Evolutionary conservation across 164 flowering plant genomes (phyloP).

Genomic region (Brasenia schreberi): DNA sequence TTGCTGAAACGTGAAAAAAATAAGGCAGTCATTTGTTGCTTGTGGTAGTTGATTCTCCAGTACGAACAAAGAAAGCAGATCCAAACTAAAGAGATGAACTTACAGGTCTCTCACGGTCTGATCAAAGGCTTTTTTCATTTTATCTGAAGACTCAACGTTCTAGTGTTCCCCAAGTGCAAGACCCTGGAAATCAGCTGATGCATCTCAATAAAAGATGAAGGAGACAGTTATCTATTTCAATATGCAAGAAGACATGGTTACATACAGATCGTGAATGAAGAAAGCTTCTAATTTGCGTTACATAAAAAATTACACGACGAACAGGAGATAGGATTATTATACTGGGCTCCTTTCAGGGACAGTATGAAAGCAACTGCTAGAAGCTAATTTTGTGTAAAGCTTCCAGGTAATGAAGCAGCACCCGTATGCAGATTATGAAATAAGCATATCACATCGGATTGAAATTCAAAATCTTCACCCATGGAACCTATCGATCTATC

Average conservation of each 20-base stretch:
- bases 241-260: background rate
- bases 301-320: no score
- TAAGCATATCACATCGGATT: no score
- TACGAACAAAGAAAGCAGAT: conserved; percentile 3
- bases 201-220: background rate
- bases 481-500: no score
- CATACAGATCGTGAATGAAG: no score
- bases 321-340: no score
- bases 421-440: no score
- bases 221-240: background rate
- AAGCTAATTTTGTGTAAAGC: no score
- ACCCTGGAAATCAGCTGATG: background rate
- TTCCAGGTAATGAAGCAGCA: no score
- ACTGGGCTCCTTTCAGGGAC: no score
- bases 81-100: conserved; percentile 15
- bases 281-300: no score
- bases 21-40: background rate
- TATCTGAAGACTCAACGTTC: conserved; percentile 3
- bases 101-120: conserved; percentile 95
- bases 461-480: no score
- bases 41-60: conserved; percentile 18
- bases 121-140: conserved; percentile 84
- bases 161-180: background rate
- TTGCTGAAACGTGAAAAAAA: conserved; percentile 43
- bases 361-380: no score